phyloP scores from a whole-genome alignment of 192 early-diverging fungal genomes.

The Neocallimastix lanati region DNA sequence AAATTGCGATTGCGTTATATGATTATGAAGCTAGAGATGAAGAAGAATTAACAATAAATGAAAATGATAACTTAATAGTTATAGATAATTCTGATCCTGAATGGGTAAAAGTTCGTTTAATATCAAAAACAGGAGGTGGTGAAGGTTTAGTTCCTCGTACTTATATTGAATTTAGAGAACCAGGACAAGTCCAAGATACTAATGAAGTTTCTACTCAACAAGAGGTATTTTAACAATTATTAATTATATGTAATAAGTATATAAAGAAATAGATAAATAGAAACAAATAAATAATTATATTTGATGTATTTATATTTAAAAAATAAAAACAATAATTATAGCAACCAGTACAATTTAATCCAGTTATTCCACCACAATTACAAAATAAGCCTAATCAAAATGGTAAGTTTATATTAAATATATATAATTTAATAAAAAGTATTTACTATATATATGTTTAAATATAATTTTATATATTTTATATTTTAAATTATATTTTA shows the following conservation, averaged over 20 bases:
- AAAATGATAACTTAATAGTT: slow-evolving; percentile 75
- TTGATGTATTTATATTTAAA: too few relatives aligned
- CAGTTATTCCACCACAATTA: background rate
- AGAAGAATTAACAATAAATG: slow-evolving; percentile 68
- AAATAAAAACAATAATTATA: too few relatives aligned
- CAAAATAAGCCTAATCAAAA: background rate
- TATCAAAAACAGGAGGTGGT: slow-evolving; percentile 17
- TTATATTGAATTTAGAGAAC: slow-evolving; percentile 51
- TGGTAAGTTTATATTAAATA: background rate
- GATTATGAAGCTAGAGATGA: slow-evolving; percentile 66
- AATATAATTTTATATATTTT: too few relatives aligned
- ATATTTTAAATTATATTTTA: too few relatives aligned
- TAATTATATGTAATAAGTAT: too few relatives aligned
- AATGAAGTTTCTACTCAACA: background rate
- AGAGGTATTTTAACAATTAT: too few relatives aligned
- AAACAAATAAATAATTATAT: too few relatives aligned
- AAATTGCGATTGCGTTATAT: slow-evolving; percentile 59
- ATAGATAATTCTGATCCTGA: slow-evolving; percentile 74
- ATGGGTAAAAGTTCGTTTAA: slow-evolving; percentile 73
- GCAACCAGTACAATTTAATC: background rate
- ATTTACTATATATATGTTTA: too few relatives aligned
- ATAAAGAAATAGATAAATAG: too few relatives aligned
- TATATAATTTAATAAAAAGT: too few relatives aligned
- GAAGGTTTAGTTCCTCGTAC: slow-evolving; percentile 76
- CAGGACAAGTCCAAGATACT: background rate